Evolutionary conservation across 140 eudicot genomes (phyloP).

Genomic region (Stevia rebaudiana): DNA sequence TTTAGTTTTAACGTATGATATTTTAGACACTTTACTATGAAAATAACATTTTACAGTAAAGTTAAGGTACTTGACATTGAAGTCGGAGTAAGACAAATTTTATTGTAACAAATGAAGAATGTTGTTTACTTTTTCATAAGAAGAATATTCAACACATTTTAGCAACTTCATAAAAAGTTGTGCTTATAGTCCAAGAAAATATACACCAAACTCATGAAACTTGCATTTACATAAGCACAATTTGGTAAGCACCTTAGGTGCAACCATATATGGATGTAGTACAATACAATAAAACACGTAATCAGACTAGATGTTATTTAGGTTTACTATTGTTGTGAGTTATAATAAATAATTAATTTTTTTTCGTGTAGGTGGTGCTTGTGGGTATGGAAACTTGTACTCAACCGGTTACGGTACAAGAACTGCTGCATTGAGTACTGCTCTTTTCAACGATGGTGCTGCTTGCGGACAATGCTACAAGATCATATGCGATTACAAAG

Average conservation of each 20-base stretch:
- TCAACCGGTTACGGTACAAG: constrained; percentile 77
- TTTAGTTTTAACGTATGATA: not conserved
- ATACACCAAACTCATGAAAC: not conserved
- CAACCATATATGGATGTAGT: not conserved
- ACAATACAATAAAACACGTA: too few species aligned
- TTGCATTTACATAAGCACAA: not conserved
- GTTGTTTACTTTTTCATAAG: not conserved
- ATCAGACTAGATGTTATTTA: too few species aligned
- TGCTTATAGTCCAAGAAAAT: not conserved
- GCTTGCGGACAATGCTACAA: constrained; percentile 86
- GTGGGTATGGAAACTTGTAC: constrained; percentile 94
- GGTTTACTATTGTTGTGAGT: too few species aligned
- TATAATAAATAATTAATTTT: not conserved
- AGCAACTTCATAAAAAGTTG: not conserved
- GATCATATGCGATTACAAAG: constrained; percentile 60
- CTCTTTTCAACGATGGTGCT: constrained; percentile 80
- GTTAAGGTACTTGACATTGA: too few species aligned
- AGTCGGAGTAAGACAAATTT: not conserved
- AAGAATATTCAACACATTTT: not conserved
- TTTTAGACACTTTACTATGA: not conserved
- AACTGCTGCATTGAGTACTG: constrained; percentile 95
- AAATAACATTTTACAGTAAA: too few species aligned
- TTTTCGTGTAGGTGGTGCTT: constrained; percentile 77
- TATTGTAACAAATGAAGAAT: not conserved
- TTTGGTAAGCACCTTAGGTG: not conserved